Evolutionary conservation across 2,329 filamentous ascomycete genomes (phyloP).

Genomic region (Corinectria fuckeliana): DNA sequence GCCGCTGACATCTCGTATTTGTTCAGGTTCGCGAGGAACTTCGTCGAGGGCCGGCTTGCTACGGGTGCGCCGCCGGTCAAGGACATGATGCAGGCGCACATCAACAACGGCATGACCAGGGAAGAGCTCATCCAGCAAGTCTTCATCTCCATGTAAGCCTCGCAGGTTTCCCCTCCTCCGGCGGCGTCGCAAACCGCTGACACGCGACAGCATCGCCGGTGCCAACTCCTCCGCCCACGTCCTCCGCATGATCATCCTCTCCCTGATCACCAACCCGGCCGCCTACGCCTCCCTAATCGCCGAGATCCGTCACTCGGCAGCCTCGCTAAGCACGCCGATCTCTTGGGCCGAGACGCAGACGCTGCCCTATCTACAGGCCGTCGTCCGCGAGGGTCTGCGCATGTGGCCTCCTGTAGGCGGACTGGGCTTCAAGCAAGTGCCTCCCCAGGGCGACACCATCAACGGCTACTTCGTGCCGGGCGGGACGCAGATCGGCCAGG

Average conservation of each 20-base stretch:
- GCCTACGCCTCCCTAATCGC: constrained; percentile 49
- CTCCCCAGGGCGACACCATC: constrained; percentile 57
- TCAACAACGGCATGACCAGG: constrained; percentile 45
- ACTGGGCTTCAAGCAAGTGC: constrained; percentile 60
- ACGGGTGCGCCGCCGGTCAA: constrained; percentile 30
- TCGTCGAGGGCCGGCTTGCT: constrained; percentile 32
- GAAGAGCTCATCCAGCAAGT: constrained; percentile 48
- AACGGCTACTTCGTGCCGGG: constrained; percentile 58
- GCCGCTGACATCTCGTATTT: neutral
- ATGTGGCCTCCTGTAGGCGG: constrained; percentile 61
- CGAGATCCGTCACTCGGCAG: constrained; percentile 54
- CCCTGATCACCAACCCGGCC: constrained; percentile 53
- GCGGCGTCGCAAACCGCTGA: neutral
- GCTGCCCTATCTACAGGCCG: constrained; percentile 62
- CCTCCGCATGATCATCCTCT: constrained; percentile 58
- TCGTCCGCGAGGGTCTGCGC: constrained; percentile 62
- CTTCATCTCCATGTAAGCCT: constrained; percentile 47
- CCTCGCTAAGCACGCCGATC: constrained; percentile 45
- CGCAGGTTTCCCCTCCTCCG: neutral
- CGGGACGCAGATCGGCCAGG: constrained; percentile 60
- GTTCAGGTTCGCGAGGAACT: constrained; percentile 25
- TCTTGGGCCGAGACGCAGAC: constrained; percentile 55
- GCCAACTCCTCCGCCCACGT: constrained; percentile 65
- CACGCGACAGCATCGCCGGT: constrained; percentile 56
- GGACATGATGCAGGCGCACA: constrained; percentile 50